Evolutionary conservation across 2,329 filamentous ascomycete species (phyloP), one percentile per base, ranked within the genome.

Genomic region (Penicillium janthinellum): DNA sequence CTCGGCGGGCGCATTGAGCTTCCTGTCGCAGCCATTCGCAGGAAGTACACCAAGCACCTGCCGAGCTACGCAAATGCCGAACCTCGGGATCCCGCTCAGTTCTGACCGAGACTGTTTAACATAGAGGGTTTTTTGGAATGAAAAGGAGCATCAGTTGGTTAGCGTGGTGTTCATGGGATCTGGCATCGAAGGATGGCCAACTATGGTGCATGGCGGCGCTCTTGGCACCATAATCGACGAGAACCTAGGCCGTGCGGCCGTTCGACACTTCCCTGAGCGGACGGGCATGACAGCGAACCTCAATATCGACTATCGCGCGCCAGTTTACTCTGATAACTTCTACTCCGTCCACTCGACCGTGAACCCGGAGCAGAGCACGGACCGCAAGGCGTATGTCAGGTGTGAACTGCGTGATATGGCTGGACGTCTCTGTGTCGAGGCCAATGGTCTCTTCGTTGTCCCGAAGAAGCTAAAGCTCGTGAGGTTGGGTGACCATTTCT

Each of bases 221-320:
- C 81, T 90, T 51, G 88, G 87, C 7, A 91, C 87, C 0, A 73
- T 90, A 3, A 75, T 92, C 39, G 85, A 90, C 72, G 90, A 92
- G 78, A 84, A 83, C 54, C 80, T 91, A 62, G 86, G 86, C n/a
- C 81, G 88, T 45, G 87, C 85, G 61, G 86, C 85, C 11, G 77
- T 86, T 57, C 71, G 75, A 48, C 70, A 73, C 35, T 79, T 86
- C 62, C 78, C 80, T 1, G 76, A 73, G 8, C 75, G 78, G 47
- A 83, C 81, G 37, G 82, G 84, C 67, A 76, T 88, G 65, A 83
- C 86, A 69, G 79, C 87, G 44, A 82, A 81, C 54, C 73, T 88
- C 37, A 78, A 84, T 60, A 70, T 92, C 51, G 81, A 82, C 55
- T 93, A 92, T 72, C 80, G 83, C 45, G 82, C 81, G 58, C 87